A percentile compares a stretch with the other conserved stretches of the same genome.
Evolutionary conservation across 1,139 yeast genomes (phyloP).

Genomic region (Meyerozyma guilliermondii): DNA sequence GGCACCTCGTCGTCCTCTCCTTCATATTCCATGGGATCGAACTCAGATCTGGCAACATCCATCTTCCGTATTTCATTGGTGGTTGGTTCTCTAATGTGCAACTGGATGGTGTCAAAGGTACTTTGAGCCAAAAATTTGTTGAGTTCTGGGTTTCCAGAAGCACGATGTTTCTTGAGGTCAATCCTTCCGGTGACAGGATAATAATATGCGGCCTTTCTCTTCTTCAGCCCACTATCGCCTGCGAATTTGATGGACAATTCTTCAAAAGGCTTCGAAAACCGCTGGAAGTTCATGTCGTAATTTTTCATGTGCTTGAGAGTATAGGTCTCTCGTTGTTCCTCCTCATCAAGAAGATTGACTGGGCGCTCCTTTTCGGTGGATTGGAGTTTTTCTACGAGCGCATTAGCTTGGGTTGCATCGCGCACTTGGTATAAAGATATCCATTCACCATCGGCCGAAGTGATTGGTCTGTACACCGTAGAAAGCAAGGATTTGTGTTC

Average conservation of each 20-base stretch:
- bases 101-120: slow-evolving; percentile 51
- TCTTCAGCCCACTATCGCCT: slow-evolving; percentile 32
- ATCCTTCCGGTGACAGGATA: slow-evolving; percentile 76
- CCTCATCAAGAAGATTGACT: slow-evolving; percentile 34
- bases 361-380: slow-evolving; percentile 50
- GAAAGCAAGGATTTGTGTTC: slow-evolving; percentile 48
- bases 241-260: slow-evolving; percentile 41
- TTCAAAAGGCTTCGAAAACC: slow-evolving; percentile 39
- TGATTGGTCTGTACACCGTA: slow-evolving; percentile 71
- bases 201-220: slow-evolving; percentile 61
- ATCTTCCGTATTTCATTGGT: slow-evolving; percentile 63
- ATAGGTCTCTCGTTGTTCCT: slow-evolving; percentile 38
- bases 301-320: slow-evolving; percentile 67
- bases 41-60: slow-evolving; percentile 64
- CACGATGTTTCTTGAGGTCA: slow-evolving; percentile 80
- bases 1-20: slow-evolving; percentile 45
- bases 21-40: slow-evolving; percentile 71
- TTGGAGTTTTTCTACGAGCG: slow-evolving; percentile 40
- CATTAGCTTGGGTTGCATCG: slow-evolving; percentile 20
- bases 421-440: slow-evolving; percentile 58
- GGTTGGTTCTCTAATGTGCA: slow-evolving; percentile 67
- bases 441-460: slow-evolving; percentile 77
- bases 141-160: slow-evolving; percentile 43
- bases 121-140: slow-evolving; percentile 48
- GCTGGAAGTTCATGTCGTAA: slow-evolving; percentile 68